Base-by-base conservation (phyloP, 2,329 filamentous ascomycete species). In the Coniochaeta hoffmannii region DNA sequence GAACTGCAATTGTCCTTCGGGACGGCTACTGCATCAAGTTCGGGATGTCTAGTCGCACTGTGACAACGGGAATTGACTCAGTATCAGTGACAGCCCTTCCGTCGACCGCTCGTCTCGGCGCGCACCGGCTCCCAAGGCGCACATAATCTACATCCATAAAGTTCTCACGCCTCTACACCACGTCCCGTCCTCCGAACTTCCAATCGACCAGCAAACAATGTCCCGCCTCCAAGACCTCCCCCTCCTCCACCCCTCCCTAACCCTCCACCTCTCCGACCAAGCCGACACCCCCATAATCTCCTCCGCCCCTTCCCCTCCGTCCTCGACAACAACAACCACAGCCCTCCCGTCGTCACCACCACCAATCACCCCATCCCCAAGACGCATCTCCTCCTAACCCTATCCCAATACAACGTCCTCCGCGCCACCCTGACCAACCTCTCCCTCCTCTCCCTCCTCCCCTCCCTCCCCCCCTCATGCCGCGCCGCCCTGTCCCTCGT, bases 281-380 rank as follows among this genome's bases (percentile, higher is more conserved):
- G 70, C 77, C 57, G 75, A 82, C 60, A 81, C 78, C 4, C 80
- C 82, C 31, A 75, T 86, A 60, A 75, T 85, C 64, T 79, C 78
- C 19, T 81, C 78, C 28, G 75, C 78, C 56, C 30, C 54, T 51
- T 22, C 41, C 12, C 41, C 41, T 17, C 41, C 41, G 12, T 7
- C 12, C 30, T 32, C 30, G 12, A 32, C 12, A 24, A 51, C 57
- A 31, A 30, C 55, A 28, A 35, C 58, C 22, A 24, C 15, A 51
- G 51, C n/a, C 34, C 30, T 32, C 54, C 30, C n/a, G n/a, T 32
- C 30, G 7, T 32, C 30, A n/a, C 30, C 12, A 7, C 30, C 30
- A 8, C 30, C 12, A 7, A 32, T 12, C 30, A 32, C 30, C 30
- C 7, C 30, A 32, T 8, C 30, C 30, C 30, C 30, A 32, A 32